Evolutionary conservation across 495 filamentous ascomycete genomes (phyloP), one percentile per base, ranked within the genome.

Genomic region (Penicillium waksmanii): DNA sequence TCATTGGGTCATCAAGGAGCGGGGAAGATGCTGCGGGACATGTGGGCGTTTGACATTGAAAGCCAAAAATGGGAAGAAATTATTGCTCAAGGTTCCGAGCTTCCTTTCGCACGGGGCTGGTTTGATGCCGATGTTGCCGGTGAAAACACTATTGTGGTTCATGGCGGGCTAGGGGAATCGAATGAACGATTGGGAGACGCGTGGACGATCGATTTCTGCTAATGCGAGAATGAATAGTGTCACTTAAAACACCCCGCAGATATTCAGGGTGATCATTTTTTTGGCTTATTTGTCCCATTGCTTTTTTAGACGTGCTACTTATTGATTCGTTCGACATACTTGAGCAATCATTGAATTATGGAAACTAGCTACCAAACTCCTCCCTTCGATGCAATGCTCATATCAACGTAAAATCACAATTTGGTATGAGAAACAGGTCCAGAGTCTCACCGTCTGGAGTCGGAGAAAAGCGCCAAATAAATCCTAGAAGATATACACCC

Each of bases 11-110:
- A 91, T 62, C 78, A 79, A n/a, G 85, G 80, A 4, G 86, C 87
- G 0, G 89, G 89, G 1, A 85, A 80, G 62, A 90, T 91, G 78
- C 77, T 84, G 63, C 71, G 76, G 17, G 90, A 93, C 72, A 81
- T 91, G 2, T 95, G 91, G 91, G 80, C 78, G 0, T 95, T 88
- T 68, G 83, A 90, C 64, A 74, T 91, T 35, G 75, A 77, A 13
- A 71, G 74, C 7, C 73, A 82, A 42, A 76, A 75, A 50, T 84
- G 85, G 77, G 71, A 70, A 12, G 72, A 82, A 17, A 72, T 89
- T 15, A 77, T 78, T 3, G 72, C 77, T 9, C 74, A 76, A 57
- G 83, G 76, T 0, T 78, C 76, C 15, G 81, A 84, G 27, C 42
- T 42, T 18, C 73, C 76, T 53, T 59, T 61, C 17, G 60, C 69